Conservation (phyloP, 805 yeast species). For the Ogataea thermomethanolica region DNA sequence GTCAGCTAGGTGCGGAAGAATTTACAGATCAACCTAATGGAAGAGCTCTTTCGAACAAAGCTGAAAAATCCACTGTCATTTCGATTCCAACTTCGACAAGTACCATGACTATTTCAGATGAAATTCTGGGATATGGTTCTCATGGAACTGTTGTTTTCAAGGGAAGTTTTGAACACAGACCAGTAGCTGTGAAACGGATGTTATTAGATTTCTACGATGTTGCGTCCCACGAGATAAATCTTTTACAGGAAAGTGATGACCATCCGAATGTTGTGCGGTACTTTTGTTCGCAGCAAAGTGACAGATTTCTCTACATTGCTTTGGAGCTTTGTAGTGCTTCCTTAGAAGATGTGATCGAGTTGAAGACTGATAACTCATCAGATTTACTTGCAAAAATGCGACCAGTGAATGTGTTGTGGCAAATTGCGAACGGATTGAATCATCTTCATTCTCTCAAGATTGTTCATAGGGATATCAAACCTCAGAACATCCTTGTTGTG, state of each 20-base stretch:
- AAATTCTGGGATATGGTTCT: constrained; percentile 89
- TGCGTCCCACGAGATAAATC: constrained; percentile 85
- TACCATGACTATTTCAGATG: constrained; percentile 62
- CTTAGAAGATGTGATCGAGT: constrained; percentile 76
- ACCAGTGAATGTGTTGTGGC: constrained; percentile 57
- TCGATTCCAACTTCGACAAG: constrained; percentile 20
- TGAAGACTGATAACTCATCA: constrained; percentile 37
- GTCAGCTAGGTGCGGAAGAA: constrained; percentile 8
- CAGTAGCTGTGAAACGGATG: constrained; percentile 96
- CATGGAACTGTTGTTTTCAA: constrained; percentile 94
- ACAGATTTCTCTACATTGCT: constrained; percentile 87
- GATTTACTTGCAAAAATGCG: constrained; percentile 41
- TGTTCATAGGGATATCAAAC: constrained; percentile 92
- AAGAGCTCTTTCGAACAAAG: constrained; percentile 1
- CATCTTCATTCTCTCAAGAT: constrained; percentile 87
- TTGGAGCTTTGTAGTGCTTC: constrained; percentile 88
- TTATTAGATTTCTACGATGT: constrained; percentile 88
- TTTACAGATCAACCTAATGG: constrained; percentile 2
- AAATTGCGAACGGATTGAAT: constrained; percentile 78
- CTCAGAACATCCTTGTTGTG: constrained; percentile 87
- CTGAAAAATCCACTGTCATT: neutral
- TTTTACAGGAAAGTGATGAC: constrained; percentile 91
- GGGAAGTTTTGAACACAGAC: constrained; percentile 87
- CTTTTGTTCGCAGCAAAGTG: constrained; percentile 88
- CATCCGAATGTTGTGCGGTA: constrained; percentile 94